A percentile compares a stretch with the other conserved stretches of the same genome.
Evolutionary conservation across 2,329 filamentous ascomycete genomes (phyloP).

Genomic region (Monilinia aucupariae): DNA sequence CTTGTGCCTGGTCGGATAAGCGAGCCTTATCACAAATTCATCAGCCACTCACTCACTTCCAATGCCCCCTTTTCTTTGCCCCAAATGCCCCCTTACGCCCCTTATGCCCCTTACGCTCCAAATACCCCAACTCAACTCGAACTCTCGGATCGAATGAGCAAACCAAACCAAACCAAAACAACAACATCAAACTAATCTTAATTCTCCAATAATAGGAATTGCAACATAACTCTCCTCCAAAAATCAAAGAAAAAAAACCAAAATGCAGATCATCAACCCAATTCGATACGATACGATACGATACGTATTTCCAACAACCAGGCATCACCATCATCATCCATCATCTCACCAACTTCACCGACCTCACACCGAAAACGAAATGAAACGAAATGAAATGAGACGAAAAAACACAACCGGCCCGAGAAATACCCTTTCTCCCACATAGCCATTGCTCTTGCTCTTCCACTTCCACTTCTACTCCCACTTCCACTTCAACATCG

Average conservation of each 20-base stretch:
- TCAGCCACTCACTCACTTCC: neutral
- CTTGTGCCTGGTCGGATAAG: constrained; percentile 12
- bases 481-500: neutral
- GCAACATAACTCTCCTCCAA: neutral
- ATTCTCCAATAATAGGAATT: neutral
- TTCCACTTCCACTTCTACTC: neutral
- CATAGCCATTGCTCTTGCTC: constrained; percentile 3
- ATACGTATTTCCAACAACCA: neutral
- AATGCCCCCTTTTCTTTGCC: constrained; percentile 7
- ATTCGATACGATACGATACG: no score
- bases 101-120: no score
- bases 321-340: neutral
- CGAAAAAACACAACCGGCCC: neutral
- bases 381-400: neutral
- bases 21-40: constrained; percentile 4
- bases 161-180: no score
- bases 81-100: neutral
- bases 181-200: constrained; percentile 7
- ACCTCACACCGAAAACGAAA: constrained; percentile 1
- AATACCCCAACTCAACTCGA: no score
- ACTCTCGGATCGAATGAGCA: no score
- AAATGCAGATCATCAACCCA: constrained; percentile 7
- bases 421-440: neutral
- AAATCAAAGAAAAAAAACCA: neutral
- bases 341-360: neutral